A percentile compares a stretch with the other conserved stretches of the same genome.
Evolutionary conservation across 495 filamentous ascomycete genomes (phyloP).

Genomic region (Penicillium lagena): DNA sequence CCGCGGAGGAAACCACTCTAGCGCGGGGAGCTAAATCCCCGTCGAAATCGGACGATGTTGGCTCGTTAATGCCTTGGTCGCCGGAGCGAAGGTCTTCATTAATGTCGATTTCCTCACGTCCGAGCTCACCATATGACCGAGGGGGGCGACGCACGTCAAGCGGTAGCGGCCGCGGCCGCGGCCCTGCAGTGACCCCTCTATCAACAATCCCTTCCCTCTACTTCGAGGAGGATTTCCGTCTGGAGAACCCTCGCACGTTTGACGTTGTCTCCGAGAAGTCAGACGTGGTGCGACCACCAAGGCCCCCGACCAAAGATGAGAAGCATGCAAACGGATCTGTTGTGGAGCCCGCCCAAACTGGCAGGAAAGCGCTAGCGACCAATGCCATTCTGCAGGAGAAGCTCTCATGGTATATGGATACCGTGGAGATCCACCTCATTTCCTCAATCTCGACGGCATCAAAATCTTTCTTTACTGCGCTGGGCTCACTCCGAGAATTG

Average conservation of each 20-base stretch:
- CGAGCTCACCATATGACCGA: conserved; percentile 34
- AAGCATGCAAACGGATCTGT: conserved; percentile 55
- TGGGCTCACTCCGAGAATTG: conserved; percentile 84
- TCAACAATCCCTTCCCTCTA: conserved; percentile 91
- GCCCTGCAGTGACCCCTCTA: conserved; percentile 69
- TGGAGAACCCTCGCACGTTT: conserved; percentile 95
- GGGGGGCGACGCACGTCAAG: conserved; percentile 27
- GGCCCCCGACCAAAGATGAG: conserved; percentile 46
- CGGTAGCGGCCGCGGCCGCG: conserved; percentile 19
- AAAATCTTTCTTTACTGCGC: conserved; percentile 90
- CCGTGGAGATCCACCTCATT: conserved; percentile 94
- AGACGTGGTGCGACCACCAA: conserved; percentile 73
- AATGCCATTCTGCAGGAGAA: conserved; percentile 99
- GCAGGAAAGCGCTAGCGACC: conserved; percentile 81
- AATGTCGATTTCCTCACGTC: conserved; percentile 31
- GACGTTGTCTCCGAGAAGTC: conserved; percentile 95
- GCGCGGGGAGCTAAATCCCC: conserved; percentile 21
- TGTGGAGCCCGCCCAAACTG: conserved; percentile 43
- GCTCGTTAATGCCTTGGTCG: conserved; percentile 28
- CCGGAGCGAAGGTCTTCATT: conserved; percentile 32
- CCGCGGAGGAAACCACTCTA: conserved; percentile 45
- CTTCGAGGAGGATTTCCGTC: conserved; percentile 89
- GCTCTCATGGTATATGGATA: conserved; percentile 99
- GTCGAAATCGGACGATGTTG: conserved; percentile 28
- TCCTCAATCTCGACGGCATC: conserved; percentile 93